These are phyloP conservation scores for Diutina sp. DNA, from an alignment of 1,139 yeast genomes.

Conservation along the genomic window DNA sequence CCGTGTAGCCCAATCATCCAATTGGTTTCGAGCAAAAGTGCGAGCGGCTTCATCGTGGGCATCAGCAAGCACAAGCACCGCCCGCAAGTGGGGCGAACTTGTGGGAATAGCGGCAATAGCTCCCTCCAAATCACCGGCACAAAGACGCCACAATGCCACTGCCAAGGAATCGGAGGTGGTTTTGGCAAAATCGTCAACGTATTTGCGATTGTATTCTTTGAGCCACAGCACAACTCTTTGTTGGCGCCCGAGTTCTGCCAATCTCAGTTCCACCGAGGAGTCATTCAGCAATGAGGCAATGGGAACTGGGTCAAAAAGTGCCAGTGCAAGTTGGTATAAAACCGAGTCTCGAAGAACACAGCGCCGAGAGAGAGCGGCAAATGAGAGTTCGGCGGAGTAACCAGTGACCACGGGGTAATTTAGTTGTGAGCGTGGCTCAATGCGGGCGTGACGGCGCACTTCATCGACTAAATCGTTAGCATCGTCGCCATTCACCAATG, in stretches of 20 bases:
- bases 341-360: not conserved
- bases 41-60: conserved; percentile 50
- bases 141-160: conserved; percentile 36
- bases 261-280: conserved; percentile 11
- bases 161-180: conserved; percentile 25
- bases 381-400: not conserved
- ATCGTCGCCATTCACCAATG: not conserved
- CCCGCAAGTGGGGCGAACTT: conserved; percentile 57
- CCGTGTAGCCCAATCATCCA: conserved; percentile 11
- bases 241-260: conserved; percentile 19
- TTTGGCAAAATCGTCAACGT: conserved; percentile 4
- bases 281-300: conserved; percentile 11
- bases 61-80: conserved; percentile 56
- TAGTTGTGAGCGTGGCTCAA: not conserved
- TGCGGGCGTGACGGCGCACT: not conserved
- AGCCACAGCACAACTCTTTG: conserved; percentile 32
- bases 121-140: conserved; percentile 42
- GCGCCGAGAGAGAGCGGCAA: not conserved
- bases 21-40: conserved; percentile 43
- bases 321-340: not conserved
- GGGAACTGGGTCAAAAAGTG: not conserved
- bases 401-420: not conserved
- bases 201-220: conserved; percentile 5
- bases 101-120: conserved; percentile 57
- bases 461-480: not conserved